Conservation (phyloP, 495 filamentous ascomycete species). For the Trichoderma parareesei region DNA sequence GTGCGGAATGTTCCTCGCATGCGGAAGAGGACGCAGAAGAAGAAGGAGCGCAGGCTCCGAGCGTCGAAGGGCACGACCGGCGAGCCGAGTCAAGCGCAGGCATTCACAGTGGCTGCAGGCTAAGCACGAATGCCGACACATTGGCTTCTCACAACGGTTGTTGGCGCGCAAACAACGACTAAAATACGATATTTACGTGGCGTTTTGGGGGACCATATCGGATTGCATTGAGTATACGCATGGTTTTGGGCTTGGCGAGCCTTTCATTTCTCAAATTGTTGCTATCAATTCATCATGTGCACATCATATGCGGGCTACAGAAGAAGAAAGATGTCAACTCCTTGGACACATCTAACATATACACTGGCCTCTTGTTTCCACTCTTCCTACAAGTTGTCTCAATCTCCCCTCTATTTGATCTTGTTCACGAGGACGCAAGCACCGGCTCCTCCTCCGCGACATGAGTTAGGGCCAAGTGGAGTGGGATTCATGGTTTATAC, state of each 20-base stretch:
- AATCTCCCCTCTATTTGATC: background rate
- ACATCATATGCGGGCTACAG: background rate
- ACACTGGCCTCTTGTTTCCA: constrained; percentile 1
- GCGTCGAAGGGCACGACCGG: background rate
- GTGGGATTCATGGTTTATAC: background rate
- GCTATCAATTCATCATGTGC: background rate
- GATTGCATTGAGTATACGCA: background rate
- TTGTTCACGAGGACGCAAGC: background rate
- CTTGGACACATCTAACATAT: constrained; percentile 5
- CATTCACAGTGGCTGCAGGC: background rate
- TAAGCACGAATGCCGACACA: background rate
- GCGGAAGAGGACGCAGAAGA: constrained; percentile 19
- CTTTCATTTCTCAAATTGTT: constrained; percentile 2
- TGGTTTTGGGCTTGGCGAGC: background rate
- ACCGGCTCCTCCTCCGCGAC: too few species aligned
- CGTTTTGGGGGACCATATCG: background rate
- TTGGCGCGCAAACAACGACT: background rate
- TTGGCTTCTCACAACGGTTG: too few species aligned
- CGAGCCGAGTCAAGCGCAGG: background rate
- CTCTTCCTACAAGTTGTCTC: background rate
- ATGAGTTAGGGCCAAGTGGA: background rate
- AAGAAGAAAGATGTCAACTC: background rate
- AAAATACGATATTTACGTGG: constrained; percentile 4
- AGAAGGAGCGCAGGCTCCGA: constrained; percentile 7
- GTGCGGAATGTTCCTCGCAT: constrained; percentile 25